Base-by-base conservation (phyloP, 1,284 basidiomycete genomes). In the Austropuccinia psidii region DNA sequence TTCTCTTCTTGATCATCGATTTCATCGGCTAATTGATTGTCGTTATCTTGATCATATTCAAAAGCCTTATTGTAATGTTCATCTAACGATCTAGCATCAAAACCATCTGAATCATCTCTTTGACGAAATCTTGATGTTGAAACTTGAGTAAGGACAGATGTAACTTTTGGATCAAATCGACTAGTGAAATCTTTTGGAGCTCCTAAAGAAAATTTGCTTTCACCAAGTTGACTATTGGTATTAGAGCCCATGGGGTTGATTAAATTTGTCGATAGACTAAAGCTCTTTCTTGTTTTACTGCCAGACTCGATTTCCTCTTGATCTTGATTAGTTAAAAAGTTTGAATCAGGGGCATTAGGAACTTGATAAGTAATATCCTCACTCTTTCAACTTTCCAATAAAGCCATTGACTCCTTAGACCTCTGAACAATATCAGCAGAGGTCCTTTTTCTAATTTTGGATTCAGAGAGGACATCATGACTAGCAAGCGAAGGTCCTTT, bases 151-250 rank as follows among this genome's bases (percentile, higher is more conserved):
- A 66, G 9, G 9, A 73, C 69, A 27, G 47, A 61, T 21, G 58
- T 37, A n/a, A 73, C 69, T 43, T 73, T 73, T 19, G 69, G 60
- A 54, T 73, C 69, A 39, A 73, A 62, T 24, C 67, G 67, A 60
- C 67, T 70, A 33, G 67, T 70, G 43, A 70, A 70, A 19, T 58
- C 24, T 37, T n/a, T 70, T 2, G 67, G 67, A 24, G 27, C 54
- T 31, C 67, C 55, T 8, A 70, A 24, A 15, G 54, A 58, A 58
- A 70, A 70, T 49, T 70, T 55, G 17, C 41, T 70, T 19, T 24
- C 33, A 21, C 9, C n/a, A n/a, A n/a, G 41, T 47, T 39, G 31
- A n/a, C 45, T 33, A n/a, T 35, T 19, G 19, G 19, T 17, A 54
- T 24, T 39, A 29, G 67, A 70, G 33, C 31, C 67, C 43, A 17